Evolutionary conservation across 2,329 filamentous ascomycete genomes (phyloP), one percentile per base, ranked within the genome.

Genomic region (Balansia obtecta): DNA sequence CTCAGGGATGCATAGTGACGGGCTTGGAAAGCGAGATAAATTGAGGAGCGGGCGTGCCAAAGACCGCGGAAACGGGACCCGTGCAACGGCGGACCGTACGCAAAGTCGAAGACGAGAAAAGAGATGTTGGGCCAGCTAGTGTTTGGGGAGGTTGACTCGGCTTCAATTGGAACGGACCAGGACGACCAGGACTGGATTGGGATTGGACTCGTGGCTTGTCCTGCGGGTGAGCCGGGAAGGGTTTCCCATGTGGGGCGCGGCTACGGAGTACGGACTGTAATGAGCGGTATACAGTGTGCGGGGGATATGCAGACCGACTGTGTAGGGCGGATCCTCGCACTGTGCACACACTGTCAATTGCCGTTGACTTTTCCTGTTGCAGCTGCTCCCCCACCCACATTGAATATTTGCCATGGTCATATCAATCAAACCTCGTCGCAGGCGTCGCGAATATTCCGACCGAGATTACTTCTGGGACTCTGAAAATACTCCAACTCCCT

Each of bases 1-100:
- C 22, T 48, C 46, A 51, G 37, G 40, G 38, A 45, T 41, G 46
- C 46, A 49, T 52, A 37, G 42, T 52, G 50, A 12, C 18, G 18
- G 42, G 16, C 40, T 18, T 7, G 10, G 27, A 6, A 6, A n/a
- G 33, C n/a, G 15, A 32, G 11, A 30, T 15, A 9, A 15, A 30
- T 49, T 15, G 39, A n/a, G 15, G n/a, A 49, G 18, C 15, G 6
- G 13, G 13, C 22, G 42, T 22, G 42, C 22, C 42, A 7, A 4
- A 27, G 15, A 32, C 37, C 32, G 15, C 7, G 12, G 12, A 49
- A 33, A 32, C 37, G 20, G 7, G 18, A 12, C 32, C 39, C 45
- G 11, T 12, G 37, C 11, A 13, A 46, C 22, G 45, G 9, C 45
- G 11, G 40, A 20, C 16, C 5, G 40, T 12, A 18, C n/a, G 40